phyloP scores from a whole-genome alignment of 768 basidiomycete species.

The Hemileccinum impolitum region DNA sequence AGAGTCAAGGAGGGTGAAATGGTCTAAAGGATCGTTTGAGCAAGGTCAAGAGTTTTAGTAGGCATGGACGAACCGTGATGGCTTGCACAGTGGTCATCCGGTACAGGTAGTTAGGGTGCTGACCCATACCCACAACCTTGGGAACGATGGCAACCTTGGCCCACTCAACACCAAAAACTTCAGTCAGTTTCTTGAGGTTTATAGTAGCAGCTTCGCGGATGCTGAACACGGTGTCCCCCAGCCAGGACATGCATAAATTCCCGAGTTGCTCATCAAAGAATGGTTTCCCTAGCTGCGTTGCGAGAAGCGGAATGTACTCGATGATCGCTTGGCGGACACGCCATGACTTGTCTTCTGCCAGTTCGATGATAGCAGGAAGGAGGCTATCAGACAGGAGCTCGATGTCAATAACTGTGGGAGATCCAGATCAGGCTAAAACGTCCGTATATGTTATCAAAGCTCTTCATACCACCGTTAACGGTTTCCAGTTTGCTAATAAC shows the following conservation, averaged over 20 bases:
- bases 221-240: conserved; percentile 97
- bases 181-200: conserved; percentile 94
- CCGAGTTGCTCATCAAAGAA: conserved; percentile 99
- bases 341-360: conserved; percentile 99
- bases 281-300: conserved; percentile 92
- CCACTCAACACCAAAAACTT: conserved; percentile 99
- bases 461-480: conserved; percentile 77
- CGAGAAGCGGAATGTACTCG: conserved; percentile 98
- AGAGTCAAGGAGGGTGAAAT: conserved; percentile 87
- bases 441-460: neutral
- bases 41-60: too few relatives aligned
- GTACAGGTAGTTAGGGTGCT: conserved; percentile 94
- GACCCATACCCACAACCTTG: conserved; percentile 95
- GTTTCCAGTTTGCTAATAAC: conserved; percentile 98
- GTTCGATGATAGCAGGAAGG: conserved; percentile 93
- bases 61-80: conserved; percentile 68
- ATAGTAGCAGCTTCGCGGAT: conserved; percentile 98
- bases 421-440: conserved; percentile 8
- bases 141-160: conserved; percentile 91
- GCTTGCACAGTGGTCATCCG: conserved; percentile 99
- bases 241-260: conserved; percentile 97
- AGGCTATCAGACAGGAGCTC: conserved; percentile 92
- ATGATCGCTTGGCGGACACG: conserved; percentile 99
- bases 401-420: conserved; percentile 86
- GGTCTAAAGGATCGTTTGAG: conserved; percentile 53